Evolutionary conservation across 257 asterid genomes (phyloP), one percentile per base, ranked within the genome.

Genomic region (Lycium ferocissimum): DNA sequence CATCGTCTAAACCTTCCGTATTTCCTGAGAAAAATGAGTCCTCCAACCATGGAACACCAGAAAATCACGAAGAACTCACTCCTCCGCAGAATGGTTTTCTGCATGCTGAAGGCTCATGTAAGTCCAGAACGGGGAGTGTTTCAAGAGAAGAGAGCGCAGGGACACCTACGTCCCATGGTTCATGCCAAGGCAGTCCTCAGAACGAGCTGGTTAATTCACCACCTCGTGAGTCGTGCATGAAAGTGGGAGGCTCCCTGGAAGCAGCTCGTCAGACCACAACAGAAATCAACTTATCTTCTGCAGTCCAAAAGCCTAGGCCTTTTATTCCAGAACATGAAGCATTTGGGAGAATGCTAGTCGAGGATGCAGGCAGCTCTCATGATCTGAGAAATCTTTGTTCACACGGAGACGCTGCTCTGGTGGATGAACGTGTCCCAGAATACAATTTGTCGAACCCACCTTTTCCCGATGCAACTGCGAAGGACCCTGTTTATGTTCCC

Each of bases 281-380:
- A 65, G 92, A 87, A 72, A 87, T 88, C 13, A 91, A 88, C 59
- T 65, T 93, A 54, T 91, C 95, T 0, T 86, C 91, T 1, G 85
- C 87, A 18, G 92, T 92, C 85, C 70, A 93, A 43, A 86, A 87
- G 5, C 93, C 90, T 2, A 80, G 71, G 53, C 87, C 88, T 79
- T 79, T 86, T 45, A 71, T 86, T 62, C 47, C 89, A 63, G 49
- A 90, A 61, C 87, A 81, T n/a, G 62, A 89, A 67, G 93, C 92
- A 17, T 92, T 93, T 17, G 85, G 93, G 37, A 93, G 85, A 84
- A 92, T 92, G 93, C 90, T 93, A 15, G 70, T 92, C 0, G 97
- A 90, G 91, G 95, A 93, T 83, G 97, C 94, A 15, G 97, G 98
- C 76, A 95, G 98, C 84, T 94, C 95, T 17, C 98, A 94, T 14